Evolutionary conservation across 78 protist species (phyloP), one percentile per base, ranked within the genome.

Genomic region (Dictyostelium discoideum): DNA sequence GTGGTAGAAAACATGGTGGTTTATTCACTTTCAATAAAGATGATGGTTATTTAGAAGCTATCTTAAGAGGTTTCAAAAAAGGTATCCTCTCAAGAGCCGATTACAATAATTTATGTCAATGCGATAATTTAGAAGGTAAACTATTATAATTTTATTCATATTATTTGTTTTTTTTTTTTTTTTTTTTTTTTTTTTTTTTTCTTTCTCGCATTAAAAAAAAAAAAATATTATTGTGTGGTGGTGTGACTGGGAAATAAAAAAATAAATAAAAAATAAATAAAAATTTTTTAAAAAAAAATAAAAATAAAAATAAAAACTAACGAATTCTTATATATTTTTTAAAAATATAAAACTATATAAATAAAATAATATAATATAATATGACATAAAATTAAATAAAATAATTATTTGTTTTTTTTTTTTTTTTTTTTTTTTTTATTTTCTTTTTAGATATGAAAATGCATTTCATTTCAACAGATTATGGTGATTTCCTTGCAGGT

Each of bases 71-170:
- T 42, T 93, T 94, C 92, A 74, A 82, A 40, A 44, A 73, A 44
- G 99, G 98, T 20, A 77, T 99, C 83, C 94, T 99, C 32, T 44
- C 42, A n/a, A 78, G 81, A 57, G 37, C 89, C 0, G 99, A 98
- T 85, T 99, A 99, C 96, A 6, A 76, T 50, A 99, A 99, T 86
- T 84, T 99, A 46, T n/a, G 84, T 40, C 99, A 99, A 96, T 99
- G 99, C 95, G 99, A 98, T 24, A 85, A 97, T 24, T 94, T 99
- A 8, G 99, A 98, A 26, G 99, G 98, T 97, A 81, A 57, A 92
- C 63, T 32, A 10, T 6, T 89, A 5, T 6, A 44, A 44, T 7
- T 7, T 44, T 44, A 44, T 7, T 7, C 8, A 44, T 44, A 9
- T 50, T n/a, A n/a, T n/a, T n/a, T n/a, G n/a, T n/a, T n/a, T n/a